Evolutionary conservation across 2,329 filamentous ascomycete species (phyloP).

Genomic region (Fusarium sp.): DNA sequence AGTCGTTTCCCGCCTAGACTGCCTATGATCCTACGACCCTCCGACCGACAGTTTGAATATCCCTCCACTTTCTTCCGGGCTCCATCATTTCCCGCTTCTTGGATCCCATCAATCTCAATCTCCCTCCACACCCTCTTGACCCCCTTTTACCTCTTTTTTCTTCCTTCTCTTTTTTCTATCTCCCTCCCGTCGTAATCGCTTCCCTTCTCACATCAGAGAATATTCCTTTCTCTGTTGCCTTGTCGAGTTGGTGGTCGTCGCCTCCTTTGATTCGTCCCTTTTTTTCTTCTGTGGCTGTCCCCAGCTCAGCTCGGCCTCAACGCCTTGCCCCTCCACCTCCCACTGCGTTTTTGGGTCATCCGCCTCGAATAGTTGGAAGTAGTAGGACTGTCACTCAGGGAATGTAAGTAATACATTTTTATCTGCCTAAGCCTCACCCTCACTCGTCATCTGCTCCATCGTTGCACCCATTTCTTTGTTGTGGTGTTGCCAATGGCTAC

Average conservation of each 20-base stretch:
- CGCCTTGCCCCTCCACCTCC: constrained; percentile 41
- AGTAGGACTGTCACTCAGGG: constrained; percentile 13
- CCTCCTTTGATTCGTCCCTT: constrained; percentile 14
- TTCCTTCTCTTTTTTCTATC: not conserved
- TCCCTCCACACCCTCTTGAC: constrained; percentile 36
- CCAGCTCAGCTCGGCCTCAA: constrained; percentile 24
- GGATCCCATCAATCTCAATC: constrained; percentile 22
- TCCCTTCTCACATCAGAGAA: constrained; percentile 16
- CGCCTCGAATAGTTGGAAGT: constrained; percentile 25
- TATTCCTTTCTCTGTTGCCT: constrained; percentile 14
- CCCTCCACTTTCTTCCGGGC: constrained; percentile 39
- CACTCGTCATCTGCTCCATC: constrained; percentile 6
- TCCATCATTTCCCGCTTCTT: constrained; percentile 37
- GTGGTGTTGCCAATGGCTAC: constrained; percentile 37
- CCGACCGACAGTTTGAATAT: constrained; percentile 38
- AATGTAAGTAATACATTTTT: constrained; percentile 37
- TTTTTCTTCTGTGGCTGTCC: constrained; percentile 20
- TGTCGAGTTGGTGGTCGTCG: constrained; percentile 36
- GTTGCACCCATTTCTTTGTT: constrained; percentile 4
- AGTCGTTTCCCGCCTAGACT: not conserved
- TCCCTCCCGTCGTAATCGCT: constrained; percentile 1
- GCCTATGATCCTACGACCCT: constrained; percentile 10
- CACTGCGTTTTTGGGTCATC: constrained; percentile 35
- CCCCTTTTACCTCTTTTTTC: constrained; percentile 33
- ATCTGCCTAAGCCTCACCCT: constrained; percentile 29